A percentile compares a stretch with the other conserved stretches of the same genome.
phyloP scores from a whole-genome alignment of 1,139 yeast species.

The Hansenula sp. region DNA sequence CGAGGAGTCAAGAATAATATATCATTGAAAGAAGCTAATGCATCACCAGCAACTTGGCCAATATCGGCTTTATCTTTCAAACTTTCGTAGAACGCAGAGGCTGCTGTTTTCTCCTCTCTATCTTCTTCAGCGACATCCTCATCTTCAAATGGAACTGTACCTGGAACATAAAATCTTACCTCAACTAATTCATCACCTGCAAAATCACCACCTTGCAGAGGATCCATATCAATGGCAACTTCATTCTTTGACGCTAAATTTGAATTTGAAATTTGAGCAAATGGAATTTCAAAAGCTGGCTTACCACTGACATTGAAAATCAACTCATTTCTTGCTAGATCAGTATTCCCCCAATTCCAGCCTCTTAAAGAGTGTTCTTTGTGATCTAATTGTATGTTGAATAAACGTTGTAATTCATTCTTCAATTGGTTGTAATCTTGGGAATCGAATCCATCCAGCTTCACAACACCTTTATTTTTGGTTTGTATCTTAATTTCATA shows the following conservation, averaged over 20 bases:
- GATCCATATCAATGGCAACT: slow-evolving; percentile 83
- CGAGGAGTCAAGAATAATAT: slow-evolving; percentile 93
- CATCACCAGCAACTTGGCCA: slow-evolving; percentile 94
- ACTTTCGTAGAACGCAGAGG: slow-evolving; percentile 83
- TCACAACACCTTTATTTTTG: slow-evolving; percentile 79
- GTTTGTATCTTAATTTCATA: slow-evolving; percentile 88
- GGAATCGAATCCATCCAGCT: slow-evolving; percentile 86
- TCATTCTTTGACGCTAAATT: slow-evolving; percentile 91
- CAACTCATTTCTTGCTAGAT: slow-evolving; percentile 88
- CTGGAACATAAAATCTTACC: slow-evolving; percentile 90
- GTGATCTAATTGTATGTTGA: slow-evolving; percentile 68
- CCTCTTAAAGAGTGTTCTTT: slow-evolving; percentile 93
- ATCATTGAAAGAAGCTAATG: slow-evolving; percentile 92
- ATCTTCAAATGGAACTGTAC: slow-evolving; percentile 51
- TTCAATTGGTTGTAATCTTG: slow-evolving; percentile 79
- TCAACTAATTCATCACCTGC: slow-evolving; percentile 96
- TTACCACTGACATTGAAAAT: slow-evolving; percentile 82
- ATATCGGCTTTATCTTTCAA: slow-evolving; percentile 93
- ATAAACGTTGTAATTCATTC: slow-evolving; percentile 78
- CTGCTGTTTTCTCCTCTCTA: slow-evolving; percentile 66
- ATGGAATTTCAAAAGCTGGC: slow-evolving; percentile 91
- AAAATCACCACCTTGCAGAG: slow-evolving; percentile 50
- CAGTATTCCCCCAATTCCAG: slow-evolving; percentile 98
- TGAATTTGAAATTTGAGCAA: slow-evolving; percentile 74
- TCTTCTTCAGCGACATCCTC: slow-evolving; percentile 37